Conservation (phyloP, 148 eudicot species). For the Camellia lanceoleosa region DNA sequence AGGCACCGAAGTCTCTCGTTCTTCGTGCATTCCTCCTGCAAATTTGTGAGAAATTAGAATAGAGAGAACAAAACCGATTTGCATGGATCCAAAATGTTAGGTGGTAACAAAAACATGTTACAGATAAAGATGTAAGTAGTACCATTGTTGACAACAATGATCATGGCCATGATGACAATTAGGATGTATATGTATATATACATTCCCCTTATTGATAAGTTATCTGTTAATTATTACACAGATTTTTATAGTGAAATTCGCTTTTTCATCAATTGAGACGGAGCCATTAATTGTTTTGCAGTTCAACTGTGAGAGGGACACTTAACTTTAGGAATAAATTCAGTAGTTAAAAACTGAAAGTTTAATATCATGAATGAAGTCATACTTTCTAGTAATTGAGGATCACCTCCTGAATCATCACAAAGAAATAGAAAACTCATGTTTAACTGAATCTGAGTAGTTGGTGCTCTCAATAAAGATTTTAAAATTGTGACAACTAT, state of each 20-base stretch:
- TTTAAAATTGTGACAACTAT: not conserved
- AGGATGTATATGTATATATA: not conserved
- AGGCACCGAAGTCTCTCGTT: constrained; percentile 39
- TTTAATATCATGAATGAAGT: not conserved
- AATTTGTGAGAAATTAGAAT: not conserved
- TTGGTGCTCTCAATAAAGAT: not conserved
- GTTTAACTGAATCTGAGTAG: not conserved
- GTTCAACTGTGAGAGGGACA: not conserved
- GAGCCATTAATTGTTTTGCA: not conserved
- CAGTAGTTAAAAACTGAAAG: not conserved
- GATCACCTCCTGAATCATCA: not conserved
- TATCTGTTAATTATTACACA: not conserved
- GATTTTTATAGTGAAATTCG: not conserved
- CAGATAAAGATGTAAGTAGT: not conserved
- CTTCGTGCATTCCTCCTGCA: constrained; percentile 44
- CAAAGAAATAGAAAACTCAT: not conserved
- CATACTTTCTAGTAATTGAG: not conserved
- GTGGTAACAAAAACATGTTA: not conserved
- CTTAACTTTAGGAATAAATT: not conserved
- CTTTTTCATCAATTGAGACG: not conserved
- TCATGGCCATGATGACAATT: not conserved
- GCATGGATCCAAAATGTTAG: not conserved
- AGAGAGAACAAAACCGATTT: too few species aligned
- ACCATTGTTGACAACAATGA: not conserved
- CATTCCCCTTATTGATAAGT: not conserved